Conservation (phyloP, 345 rosid species). For the Gossypium anomalum region DNA sequence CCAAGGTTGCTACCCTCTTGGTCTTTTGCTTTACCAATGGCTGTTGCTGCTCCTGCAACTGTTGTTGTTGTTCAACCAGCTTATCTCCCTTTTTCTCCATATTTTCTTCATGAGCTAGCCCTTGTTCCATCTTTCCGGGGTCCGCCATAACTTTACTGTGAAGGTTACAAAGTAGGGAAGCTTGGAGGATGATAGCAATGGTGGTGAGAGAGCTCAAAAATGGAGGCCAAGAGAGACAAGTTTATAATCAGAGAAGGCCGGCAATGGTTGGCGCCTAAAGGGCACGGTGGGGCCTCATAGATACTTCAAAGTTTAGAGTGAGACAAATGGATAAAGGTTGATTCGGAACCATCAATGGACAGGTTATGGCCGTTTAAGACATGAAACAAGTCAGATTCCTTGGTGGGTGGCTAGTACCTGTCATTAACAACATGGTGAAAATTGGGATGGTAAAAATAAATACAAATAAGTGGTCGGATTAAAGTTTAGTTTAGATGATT, state of each 20-base stretch:
- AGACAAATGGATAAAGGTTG: constrained; percentile 8
- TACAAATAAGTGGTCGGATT: neutral
- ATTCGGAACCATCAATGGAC: neutral
- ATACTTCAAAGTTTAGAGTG: neutral
- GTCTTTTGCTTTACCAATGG: constrained; percentile 29
- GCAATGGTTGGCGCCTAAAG: neutral
- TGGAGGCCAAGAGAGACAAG: neutral
- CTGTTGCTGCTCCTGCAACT: constrained; percentile 23
- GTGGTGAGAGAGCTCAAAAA: neutral
- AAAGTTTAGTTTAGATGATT: neutral
- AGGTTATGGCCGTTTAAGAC: constrained; percentile 2
- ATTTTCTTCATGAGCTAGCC: constrained; percentile 15
- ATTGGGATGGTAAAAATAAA: neutral
- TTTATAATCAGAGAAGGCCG: constrained; percentile 10
- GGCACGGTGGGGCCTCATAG: neutral
- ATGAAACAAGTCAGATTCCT: neutral
- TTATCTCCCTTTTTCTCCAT: neutral
- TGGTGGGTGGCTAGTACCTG: neutral
- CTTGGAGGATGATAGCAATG: neutral
- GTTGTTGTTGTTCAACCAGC: constrained; percentile 16
- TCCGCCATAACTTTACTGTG: constrained; percentile 32
- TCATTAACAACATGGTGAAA: neutral
- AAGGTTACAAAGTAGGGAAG: neutral
- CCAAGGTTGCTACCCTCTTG: constrained; percentile 49
- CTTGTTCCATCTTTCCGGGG: constrained; percentile 41